Percentiles rank a stretch among this genome's conserved stretches.
phyloP scores from a whole-genome alignment of 2,329 filamentous ascomycete genomes.

The Cadophora malorum region DNA sequence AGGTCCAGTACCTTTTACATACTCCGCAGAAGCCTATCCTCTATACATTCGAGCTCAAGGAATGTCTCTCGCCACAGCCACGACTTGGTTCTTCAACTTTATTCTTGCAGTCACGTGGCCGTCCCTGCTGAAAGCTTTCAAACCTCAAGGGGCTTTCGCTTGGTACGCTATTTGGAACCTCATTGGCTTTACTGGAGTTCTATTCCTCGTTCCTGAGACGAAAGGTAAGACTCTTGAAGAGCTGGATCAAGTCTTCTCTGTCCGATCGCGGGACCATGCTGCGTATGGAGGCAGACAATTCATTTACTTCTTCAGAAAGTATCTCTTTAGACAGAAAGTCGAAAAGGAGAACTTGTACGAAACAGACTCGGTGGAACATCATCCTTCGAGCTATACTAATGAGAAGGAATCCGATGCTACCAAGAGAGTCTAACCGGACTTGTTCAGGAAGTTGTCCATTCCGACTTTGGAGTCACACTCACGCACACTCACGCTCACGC shows the following conservation, averaged over 20 bases:
- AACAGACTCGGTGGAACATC: slow-evolving; percentile 29
- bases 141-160: slow-evolving; percentile 53
- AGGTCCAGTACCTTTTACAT: slow-evolving; percentile 66
- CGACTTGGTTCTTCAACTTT: slow-evolving; percentile 55
- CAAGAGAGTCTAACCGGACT: slow-evolving; percentile 27
- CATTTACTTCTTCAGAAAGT: slow-evolving; percentile 32
- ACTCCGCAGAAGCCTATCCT: slow-evolving; percentile 71
- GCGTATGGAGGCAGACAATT: slow-evolving; percentile 35
- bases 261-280: slow-evolving; percentile 33
- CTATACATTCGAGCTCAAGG: slow-evolving; percentile 60
- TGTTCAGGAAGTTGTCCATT: background rate
- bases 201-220: slow-evolving; percentile 38
- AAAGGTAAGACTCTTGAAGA: slow-evolving; percentile 42
- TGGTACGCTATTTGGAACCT: slow-evolving; percentile 61
- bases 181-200: slow-evolving; percentile 50
- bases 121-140: slow-evolving; percentile 34
- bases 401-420: slow-evolving; percentile 29
- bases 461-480: background rate
- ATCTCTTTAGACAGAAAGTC: slow-evolving; percentile 31
- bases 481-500: background rate
- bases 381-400: slow-evolving; percentile 24
- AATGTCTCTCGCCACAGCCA: slow-evolving; percentile 64
- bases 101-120: slow-evolving; percentile 46
- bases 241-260: slow-evolving; percentile 34
- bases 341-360: slow-evolving; percentile 30